Percentiles rank a stretch among this genome's conserved stretches.
phyloP scores from a whole-genome alignment of 306 rosid species.

The Pyrus bretschneideri region DNA sequence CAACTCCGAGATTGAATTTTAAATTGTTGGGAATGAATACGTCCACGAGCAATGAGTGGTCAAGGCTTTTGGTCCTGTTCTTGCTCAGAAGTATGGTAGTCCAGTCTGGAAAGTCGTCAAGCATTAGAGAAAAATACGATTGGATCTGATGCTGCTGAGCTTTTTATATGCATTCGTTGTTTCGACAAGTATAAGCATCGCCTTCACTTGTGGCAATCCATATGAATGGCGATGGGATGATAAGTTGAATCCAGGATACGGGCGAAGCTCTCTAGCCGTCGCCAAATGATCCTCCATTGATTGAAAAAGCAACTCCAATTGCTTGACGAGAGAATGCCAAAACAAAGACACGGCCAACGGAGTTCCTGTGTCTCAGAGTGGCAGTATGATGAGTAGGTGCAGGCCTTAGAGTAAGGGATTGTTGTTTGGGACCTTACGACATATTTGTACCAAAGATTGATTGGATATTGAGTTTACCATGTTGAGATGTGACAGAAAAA shows the following conservation, averaged over 20 bases:
- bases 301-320: constrained; percentile 57
- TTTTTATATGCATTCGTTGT: constrained; percentile 1
- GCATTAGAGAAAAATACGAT: not conserved
- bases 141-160: not conserved
- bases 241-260: constrained; percentile 46
- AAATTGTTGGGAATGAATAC: too few relatives aligned
- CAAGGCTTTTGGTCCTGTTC: too few relatives aligned
- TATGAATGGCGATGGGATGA: constrained; percentile 81
- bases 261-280: constrained; percentile 65
- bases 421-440: not conserved
- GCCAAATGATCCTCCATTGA: constrained; percentile 72
- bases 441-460: too few relatives aligned
- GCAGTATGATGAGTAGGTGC: constrained; percentile 46
- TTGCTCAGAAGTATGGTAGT: too few relatives aligned
- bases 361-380: constrained; percentile 38
- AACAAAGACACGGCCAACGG: constrained; percentile 14
- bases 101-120: too few relatives aligned
- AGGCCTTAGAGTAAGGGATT: not conserved
- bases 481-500: too few relatives aligned
- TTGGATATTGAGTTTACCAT: too few relatives aligned
- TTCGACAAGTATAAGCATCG: constrained; percentile 23
- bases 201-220: constrained; percentile 53
- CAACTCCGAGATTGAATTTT: too few relatives aligned
- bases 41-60: too few relatives aligned
- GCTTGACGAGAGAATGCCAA: constrained; percentile 37